Evolutionary conservation across 75 land plant species (phyloP).

Genomic region (Sequoia sempervirens): DNA sequence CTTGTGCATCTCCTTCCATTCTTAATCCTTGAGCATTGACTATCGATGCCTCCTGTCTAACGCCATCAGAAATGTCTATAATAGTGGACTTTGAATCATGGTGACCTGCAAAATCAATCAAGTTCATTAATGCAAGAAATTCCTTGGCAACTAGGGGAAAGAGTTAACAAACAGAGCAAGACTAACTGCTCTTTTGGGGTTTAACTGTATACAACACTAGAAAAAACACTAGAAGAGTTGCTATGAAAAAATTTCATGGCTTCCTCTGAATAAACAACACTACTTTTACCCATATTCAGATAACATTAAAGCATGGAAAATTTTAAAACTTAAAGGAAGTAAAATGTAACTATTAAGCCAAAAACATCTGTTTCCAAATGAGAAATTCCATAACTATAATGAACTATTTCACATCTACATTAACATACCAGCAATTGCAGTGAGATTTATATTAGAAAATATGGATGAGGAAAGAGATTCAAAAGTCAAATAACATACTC

Average conservation of each 20-base stretch:
- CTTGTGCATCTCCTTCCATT: conserved; percentile 10
- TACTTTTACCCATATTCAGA: neutral
- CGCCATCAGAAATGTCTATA: conserved; percentile 6
- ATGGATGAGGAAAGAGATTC: neutral
- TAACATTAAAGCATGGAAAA: neutral
- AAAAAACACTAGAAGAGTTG: neutral
- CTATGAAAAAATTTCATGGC: neutral
- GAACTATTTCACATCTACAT: neutral
- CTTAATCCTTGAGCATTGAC: conserved; percentile 1
- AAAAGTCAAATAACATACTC: neutral
- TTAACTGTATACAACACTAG: neutral
- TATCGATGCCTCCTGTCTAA: neutral
- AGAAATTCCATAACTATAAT: neutral
- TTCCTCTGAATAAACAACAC: neutral
- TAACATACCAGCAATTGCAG: neutral
- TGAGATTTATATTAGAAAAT: neutral
- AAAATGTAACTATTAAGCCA: neutral
- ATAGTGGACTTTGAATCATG: neutral
- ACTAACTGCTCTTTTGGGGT: neutral
- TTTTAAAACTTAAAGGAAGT: neutral
- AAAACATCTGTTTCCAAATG: neutral
- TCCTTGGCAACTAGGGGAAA: neutral
- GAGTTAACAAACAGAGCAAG: neutral
- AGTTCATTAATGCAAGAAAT: neutral
- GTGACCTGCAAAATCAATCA: conserved; percentile 4